phyloP scores from a whole-genome alignment of 257 asterid species.

The Solanum infundibuliforme region DNA sequence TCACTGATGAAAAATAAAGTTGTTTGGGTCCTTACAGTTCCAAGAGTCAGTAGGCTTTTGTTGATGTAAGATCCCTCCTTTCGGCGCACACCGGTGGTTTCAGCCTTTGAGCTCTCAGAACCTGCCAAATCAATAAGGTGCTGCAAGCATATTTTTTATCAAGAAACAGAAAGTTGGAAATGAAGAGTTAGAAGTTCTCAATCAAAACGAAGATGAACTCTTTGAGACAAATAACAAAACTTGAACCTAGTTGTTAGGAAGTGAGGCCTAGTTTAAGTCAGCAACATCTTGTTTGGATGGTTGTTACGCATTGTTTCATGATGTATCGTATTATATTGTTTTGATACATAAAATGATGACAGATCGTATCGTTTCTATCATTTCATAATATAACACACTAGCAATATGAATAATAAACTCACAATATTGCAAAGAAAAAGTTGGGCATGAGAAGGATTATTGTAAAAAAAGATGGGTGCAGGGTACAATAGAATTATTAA shows the following conservation, averaged over 20 bases:
- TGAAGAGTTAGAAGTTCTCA: not conserved
- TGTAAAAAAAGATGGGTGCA: not conserved
- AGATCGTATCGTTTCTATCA: not conserved
- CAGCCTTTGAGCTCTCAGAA: constrained; percentile 96
- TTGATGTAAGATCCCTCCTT: constrained; percentile 97
- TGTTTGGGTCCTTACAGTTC: constrained; percentile 77
- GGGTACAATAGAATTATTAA: not conserved
- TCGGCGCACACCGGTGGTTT: constrained; percentile 84
- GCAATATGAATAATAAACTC: not conserved
- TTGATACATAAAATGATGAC: not conserved
- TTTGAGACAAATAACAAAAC: not conserved
- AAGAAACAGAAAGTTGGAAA: constrained; percentile 3
- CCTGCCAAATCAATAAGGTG: constrained; percentile 99
- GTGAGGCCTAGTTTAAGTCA: not conserved
- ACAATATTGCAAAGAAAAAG: not conserved
- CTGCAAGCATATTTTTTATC: constrained; percentile 38
- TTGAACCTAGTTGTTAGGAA: not conserved
- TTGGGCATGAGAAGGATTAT: not conserved
- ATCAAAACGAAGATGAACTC: not conserved
- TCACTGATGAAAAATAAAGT: constrained; percentile 23
- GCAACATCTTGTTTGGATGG: not conserved
- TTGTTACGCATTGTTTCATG: not conserved
- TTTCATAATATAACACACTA: not conserved
- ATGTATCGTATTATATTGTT: not conserved
- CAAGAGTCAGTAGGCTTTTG: constrained; percentile 96